Conservation (phyloP, 495 filamentous ascomycete species). For the Alectoria sarmentosa region DNA sequence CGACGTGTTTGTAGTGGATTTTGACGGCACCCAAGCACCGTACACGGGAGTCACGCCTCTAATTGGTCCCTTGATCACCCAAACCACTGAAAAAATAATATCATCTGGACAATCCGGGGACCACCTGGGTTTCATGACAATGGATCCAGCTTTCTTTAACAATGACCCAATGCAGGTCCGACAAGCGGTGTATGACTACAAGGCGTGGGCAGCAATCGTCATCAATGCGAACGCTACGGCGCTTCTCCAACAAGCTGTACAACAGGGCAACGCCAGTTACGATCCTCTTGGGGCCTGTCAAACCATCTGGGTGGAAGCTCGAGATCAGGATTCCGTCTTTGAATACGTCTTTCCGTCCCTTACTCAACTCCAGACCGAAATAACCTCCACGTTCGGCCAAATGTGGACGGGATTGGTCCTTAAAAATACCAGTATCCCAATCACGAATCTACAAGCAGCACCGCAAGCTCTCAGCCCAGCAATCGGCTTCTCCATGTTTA, state of each 20-base stretch:
- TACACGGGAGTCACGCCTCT: constrained; percentile 43
- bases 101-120: constrained; percentile 25
- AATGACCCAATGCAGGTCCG: constrained; percentile 54
- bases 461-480: constrained; percentile 58
- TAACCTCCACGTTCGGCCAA: constrained; percentile 45
- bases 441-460: constrained; percentile 37
- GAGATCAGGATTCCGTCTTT: constrained; percentile 48
- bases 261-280: constrained; percentile 52
- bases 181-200: constrained; percentile 53
- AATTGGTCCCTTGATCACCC: constrained; percentile 49
- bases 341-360: constrained; percentile 51
- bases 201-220: constrained; percentile 58
- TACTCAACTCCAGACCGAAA: constrained; percentile 35
- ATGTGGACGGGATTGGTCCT: constrained; percentile 44
- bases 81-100: constrained; percentile 35
- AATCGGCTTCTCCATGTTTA: constrained; percentile 53
- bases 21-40: constrained; percentile 51
- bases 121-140: constrained; percentile 46
- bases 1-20: constrained; percentile 57
- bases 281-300: constrained; percentile 58
- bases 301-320: constrained; percentile 49
- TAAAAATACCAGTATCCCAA: constrained; percentile 32
- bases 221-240: constrained; percentile 60
- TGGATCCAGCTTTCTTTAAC: constrained; percentile 46
- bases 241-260: constrained; percentile 50